Conservation (phyloP, 2,329 filamentous ascomycete species). For the Hymenoscyphus fraxineus region DNA sequence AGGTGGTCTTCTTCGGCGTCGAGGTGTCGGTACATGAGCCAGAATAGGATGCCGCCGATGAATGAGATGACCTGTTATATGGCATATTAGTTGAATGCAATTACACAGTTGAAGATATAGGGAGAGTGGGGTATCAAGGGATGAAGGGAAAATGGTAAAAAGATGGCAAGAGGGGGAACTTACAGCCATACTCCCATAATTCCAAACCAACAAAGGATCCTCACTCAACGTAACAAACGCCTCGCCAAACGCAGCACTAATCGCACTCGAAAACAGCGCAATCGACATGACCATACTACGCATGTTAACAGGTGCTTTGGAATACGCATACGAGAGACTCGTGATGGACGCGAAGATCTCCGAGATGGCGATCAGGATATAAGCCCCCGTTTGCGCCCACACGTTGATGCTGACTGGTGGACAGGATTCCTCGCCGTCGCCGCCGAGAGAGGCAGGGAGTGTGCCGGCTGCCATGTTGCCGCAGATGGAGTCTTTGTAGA, state of each 20-base stretch:
- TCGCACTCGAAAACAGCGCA: constrained; percentile 66
- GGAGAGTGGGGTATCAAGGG: no score
- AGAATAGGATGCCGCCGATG: constrained; percentile 62
- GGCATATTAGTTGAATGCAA: no score
- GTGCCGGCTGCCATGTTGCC: constrained; percentile 33
- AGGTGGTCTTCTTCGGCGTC: constrained; percentile 65
- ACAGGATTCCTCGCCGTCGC: constrained; percentile 44
- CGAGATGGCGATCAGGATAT: constrained; percentile 50
- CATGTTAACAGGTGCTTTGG: constrained; percentile 76
- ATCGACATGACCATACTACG: constrained; percentile 69
- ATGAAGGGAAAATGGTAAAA: no score
- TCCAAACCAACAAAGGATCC: constrained; percentile 67
- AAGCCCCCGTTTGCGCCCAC: constrained; percentile 49
- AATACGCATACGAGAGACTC: constrained; percentile 70
- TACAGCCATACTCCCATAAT: constrained; percentile 60
- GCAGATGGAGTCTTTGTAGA: constrained; percentile 62
- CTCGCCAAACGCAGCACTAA: constrained; percentile 68
- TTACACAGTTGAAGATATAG: no score
- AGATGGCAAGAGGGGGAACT: background rate
- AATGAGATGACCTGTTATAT: constrained; percentile 47
- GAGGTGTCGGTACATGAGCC: constrained; percentile 62
- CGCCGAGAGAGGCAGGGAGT: constrained; percentile 22
- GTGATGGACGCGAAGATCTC: constrained; percentile 65
- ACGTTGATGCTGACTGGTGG: constrained; percentile 61
- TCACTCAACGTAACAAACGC: constrained; percentile 58